Base-by-base conservation (phyloP, 768 basidiomycete genomes). In the Russula lepida region DNA sequence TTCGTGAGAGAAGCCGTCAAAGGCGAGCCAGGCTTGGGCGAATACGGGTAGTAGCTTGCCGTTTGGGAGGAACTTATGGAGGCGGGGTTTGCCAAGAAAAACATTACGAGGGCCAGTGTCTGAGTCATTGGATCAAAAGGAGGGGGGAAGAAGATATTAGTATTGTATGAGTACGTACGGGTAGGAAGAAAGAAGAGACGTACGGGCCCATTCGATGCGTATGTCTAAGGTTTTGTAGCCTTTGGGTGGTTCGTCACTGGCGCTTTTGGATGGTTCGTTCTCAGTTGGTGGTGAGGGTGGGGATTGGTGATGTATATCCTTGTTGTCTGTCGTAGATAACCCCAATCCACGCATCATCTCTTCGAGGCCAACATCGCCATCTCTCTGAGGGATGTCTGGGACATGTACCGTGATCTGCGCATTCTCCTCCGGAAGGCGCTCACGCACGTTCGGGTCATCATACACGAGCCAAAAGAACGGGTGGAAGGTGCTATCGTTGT, bases 301-400 rank as follows among this genome's bases (percentile, higher is more conserved):
- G 13, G 48, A 49, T 27, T 44, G 5, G 41, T 12, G 60, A 27
- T 33, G 25, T 6, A 27, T 21, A 8, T 46, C 55, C 0, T 37
- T 23, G 28, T 19, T 17, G 2, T 50, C 25, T 1, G 47, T 50
- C 37, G 30, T 11, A n/a, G 56, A 47, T 1, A 46, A 21, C 17
- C 52, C 62, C 19, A 63, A 23, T 23, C 5, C 62, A 6, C 49
- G 62, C 25, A 60, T 30, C 63, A 66, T 54, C 2, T 60, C 63
- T 12, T 64, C 62, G n/a, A 66, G 9, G 4, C 65, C 65, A 11
- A 60, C 46, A 23, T 64, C 53, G 15, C 58, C 63, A 19, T 64
- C 65, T 27, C 51, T 11, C 7, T 8, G 30, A 6, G 48, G 60
- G 11, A 54, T 4, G 37, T 49, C 57, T 11, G 55, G 6, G n/a